Evolutionary conservation across 805 yeast genomes (phyloP).

Genomic region (Myxozyma neotropica): DNA sequence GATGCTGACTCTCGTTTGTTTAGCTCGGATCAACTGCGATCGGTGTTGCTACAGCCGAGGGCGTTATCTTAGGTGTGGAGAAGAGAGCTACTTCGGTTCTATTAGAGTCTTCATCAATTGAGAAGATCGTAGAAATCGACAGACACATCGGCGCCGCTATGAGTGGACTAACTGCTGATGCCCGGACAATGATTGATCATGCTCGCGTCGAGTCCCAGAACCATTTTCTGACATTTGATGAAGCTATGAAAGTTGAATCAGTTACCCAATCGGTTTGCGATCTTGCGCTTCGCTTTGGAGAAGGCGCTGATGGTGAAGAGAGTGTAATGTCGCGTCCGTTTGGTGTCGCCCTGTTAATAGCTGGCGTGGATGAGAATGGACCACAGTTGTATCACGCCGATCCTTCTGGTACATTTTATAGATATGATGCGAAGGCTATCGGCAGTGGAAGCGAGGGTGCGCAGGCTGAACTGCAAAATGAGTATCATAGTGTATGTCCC

Average conservation of each 20-base stretch:
- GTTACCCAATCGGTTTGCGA: conserved; percentile 97
- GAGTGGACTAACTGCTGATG: conserved; percentile 98
- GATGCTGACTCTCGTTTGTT: neutral
- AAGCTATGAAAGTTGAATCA: conserved; percentile 86
- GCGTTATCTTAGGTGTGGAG: conserved; percentile 95
- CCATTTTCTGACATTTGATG: conserved; percentile 88
- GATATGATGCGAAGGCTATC: conserved; percentile 97
- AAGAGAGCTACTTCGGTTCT: conserved; percentile 92
- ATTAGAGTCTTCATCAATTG: conserved; percentile 89
- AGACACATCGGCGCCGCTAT: conserved; percentile 96
- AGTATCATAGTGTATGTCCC: conserved; percentile 69
- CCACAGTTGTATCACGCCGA: conserved; percentile 96
- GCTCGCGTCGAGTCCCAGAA: conserved; percentile 78
- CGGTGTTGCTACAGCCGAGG: conserved; percentile 93
- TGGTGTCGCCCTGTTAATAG: conserved; percentile 95
- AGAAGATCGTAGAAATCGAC: conserved; percentile 94
- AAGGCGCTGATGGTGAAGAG: conserved; percentile 95
- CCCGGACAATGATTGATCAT: conserved; percentile 97
- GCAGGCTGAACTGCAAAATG: conserved; percentile 94
- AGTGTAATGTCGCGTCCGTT: conserved; percentile 96
- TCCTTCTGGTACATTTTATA: conserved; percentile 96
- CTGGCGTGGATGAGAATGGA: conserved; percentile 94
- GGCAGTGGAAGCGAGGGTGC: conserved; percentile 99
- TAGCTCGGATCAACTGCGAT: conserved; percentile 93
- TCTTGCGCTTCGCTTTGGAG: conserved; percentile 93